Evolutionary conservation across 805 yeast genomes (phyloP), one percentile per base, ranked within the genome.

Genomic region (Danielia reshetovae): DNA sequence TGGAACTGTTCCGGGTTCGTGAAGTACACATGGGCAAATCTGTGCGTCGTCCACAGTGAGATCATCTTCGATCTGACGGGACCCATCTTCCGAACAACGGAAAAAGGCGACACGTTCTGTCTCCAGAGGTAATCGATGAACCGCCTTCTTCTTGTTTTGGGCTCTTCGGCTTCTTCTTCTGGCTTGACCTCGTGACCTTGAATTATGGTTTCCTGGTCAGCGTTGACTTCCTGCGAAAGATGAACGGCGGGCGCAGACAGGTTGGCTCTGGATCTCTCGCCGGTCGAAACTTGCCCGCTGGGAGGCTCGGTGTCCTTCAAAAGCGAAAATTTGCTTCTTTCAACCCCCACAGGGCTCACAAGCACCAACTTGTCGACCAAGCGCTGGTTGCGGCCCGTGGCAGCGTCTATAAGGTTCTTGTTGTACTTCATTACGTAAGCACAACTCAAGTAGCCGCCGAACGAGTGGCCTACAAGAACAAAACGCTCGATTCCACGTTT

Each of bases 51-150:
- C 85, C 85, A 80, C 7, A 47, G 34, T 3, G 77, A 66, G 9
- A 77, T 62, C 18, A 72, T 24, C 39, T 65, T 71, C 1, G 83
- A 74, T 18, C 74, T 74, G 16, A 68, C 45, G 2, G 84, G 84
- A 0, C 84, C 85, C 4, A 55, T 28, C 11, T 57, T 51, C 35
- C 85, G 58, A 7, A 79, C 46, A 2, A 78, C 33, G 2, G 72
- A 49, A 43, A 80, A 74, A 0, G 85, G 84, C 1, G 85, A 77
- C 14, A 59, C 51, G 46, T 80, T 67, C 12, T 54, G 54, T 12
- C 65, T 63, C 87, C 87, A 80, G 32, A 78, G 35, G 35, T 54
- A 60, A 2, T 56, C 55, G 23, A 75, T 33, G 5, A 64, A 30
- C 36, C 53, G 62, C 6, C 65, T 60, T 27, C 48, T 39, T 23